These are phyloP conservation scores for Erysimum pusillum DNA, from an alignment of 441 rosid species.

Conservation along the genomic window DNA sequence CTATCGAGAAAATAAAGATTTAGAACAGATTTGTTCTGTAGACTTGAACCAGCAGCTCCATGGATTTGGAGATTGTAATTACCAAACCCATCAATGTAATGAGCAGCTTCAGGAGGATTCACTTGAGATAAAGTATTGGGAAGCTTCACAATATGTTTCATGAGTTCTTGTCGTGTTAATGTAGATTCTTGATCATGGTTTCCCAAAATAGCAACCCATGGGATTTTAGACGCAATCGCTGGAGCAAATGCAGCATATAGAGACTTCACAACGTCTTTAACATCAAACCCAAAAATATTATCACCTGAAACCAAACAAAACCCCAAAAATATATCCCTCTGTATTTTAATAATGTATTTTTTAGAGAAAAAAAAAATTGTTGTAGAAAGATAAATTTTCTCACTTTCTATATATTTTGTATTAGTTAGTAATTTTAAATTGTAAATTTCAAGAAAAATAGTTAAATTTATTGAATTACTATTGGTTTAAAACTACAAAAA, in stretches of 20 bases:
- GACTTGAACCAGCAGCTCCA: slow-evolving; percentile 71
- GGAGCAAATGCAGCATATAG: slow-evolving; percentile 77
- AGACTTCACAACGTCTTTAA: slow-evolving; percentile 70
- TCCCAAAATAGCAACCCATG: slow-evolving; percentile 86
- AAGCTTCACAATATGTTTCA: slow-evolving; percentile 73
- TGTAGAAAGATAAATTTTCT: too few relatives aligned
- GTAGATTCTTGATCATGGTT: slow-evolving; percentile 89
- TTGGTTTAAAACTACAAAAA: too few relatives aligned
- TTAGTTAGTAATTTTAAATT: too few relatives aligned
- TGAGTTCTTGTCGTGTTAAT: slow-evolving; percentile 65
- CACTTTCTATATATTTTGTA: too few relatives aligned
- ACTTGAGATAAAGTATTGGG: slow-evolving; percentile 67
- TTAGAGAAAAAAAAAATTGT: too few relatives aligned
- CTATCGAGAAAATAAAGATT: slow-evolving; percentile 86
- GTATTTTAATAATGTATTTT: too few relatives aligned
- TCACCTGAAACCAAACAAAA: slow-evolving; percentile 62
- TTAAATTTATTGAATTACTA: too few relatives aligned
- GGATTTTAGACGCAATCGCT: slow-evolving; percentile 74
- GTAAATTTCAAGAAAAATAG: too few relatives aligned
- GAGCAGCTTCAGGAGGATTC: slow-evolving; percentile 62
- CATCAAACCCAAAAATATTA: slow-evolving; percentile 70
- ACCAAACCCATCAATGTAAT: slow-evolving; percentile 82
- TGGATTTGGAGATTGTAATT: slow-evolving; percentile 78
- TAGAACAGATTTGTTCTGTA: slow-evolving; percentile 79
- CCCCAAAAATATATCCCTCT: background rate